Evolutionary conservation across 108 stramenopile species (phyloP).

Genomic region (Epithemia pelagica): DNA sequence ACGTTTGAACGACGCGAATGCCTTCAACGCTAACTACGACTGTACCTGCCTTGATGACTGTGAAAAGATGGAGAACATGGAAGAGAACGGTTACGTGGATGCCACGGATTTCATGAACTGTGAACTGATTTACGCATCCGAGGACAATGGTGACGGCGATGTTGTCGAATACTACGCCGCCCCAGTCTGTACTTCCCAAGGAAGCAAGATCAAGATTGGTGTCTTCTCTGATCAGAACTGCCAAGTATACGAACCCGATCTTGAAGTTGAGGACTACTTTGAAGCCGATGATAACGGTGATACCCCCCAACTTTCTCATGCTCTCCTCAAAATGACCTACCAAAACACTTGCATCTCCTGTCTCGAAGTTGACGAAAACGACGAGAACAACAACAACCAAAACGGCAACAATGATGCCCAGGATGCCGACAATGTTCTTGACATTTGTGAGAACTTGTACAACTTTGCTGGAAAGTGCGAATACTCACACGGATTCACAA

Average conservation of each 20-base stretch:
- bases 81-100: constrained; percentile 80
- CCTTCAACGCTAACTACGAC: constrained; percentile 25
- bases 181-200: constrained; percentile 56
- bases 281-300: constrained; percentile 39
- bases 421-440: constrained; percentile 31
- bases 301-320: constrained; percentile 65
- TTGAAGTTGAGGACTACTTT: constrained; percentile 70
- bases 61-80: constrained; percentile 88
- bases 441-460: constrained; percentile 69
- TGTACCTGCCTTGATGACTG: constrained; percentile 72
- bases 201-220: constrained; percentile 84
- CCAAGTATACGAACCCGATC: constrained; percentile 37
- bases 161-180: constrained; percentile 56
- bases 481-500: constrained; percentile 58
- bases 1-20: constrained; percentile 26
- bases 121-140: constrained; percentile 47
- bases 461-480: constrained; percentile 80
- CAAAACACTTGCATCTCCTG: constrained; percentile 62
- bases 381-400: constrained; percentile 17
- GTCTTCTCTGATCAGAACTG: constrained; percentile 76
- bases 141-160: constrained; percentile 23
- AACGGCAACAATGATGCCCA: constrained; percentile 27
- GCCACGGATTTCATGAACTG: constrained; percentile 75
- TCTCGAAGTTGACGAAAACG: constrained; percentile 19
- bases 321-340: constrained; percentile 76